A percentile compares a stretch with the other conserved stretches of the same genome.
These are phyloP conservation scores for Tulasnella calospora DNA, from an alignment of 768 basidiomycete species.

Conservation along the genomic window DNA sequence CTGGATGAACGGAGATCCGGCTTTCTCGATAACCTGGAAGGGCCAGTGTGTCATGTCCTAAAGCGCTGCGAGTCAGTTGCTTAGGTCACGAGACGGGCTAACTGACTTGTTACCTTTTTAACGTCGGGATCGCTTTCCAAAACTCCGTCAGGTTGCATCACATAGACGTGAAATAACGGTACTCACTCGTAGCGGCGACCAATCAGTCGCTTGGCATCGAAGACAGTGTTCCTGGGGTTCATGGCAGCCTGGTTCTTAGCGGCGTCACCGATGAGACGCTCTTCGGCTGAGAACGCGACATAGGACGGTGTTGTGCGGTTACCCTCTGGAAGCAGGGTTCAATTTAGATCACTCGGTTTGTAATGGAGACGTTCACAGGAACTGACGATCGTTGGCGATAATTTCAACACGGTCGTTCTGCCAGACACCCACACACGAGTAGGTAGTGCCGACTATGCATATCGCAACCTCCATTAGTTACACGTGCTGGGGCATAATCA, in stretches of 20 bases:
- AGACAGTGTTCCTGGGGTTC: constrained; percentile 99
- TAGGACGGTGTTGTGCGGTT: constrained; percentile 99
- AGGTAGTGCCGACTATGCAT: constrained; percentile 75
- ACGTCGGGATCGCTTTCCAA: constrained; percentile 79
- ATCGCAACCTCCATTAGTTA: constrained; percentile 4
- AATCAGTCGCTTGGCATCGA: constrained; percentile 98
- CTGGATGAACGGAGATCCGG: constrained; percentile 94
- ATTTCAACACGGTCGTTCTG: constrained; percentile 99
- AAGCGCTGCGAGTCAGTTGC: constrained; percentile 45
- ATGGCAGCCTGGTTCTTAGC: constrained; percentile 99
- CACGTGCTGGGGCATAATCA: constrained; percentile 35
- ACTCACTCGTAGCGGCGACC: constrained; percentile 92
- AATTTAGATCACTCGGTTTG: constrained; percentile 24
- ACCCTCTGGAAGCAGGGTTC: constrained; percentile 57
- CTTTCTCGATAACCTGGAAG: constrained; percentile 92
- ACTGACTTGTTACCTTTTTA: constrained; percentile 57
- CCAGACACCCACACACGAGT: constrained; percentile 99
- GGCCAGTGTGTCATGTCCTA: constrained; percentile 98
- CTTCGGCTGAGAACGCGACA: constrained; percentile 94
- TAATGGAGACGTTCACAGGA: constrained; percentile 13
- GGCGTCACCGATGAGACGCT: constrained; percentile 97
- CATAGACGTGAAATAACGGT: neutral
- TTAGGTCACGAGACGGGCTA: neutral
- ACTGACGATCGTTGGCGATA: constrained; percentile 92
- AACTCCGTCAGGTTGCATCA: constrained; percentile 26